phyloP scores from a whole-genome alignment of 306 rosid genomes.

The Cicer pinnatifidum region DNA sequence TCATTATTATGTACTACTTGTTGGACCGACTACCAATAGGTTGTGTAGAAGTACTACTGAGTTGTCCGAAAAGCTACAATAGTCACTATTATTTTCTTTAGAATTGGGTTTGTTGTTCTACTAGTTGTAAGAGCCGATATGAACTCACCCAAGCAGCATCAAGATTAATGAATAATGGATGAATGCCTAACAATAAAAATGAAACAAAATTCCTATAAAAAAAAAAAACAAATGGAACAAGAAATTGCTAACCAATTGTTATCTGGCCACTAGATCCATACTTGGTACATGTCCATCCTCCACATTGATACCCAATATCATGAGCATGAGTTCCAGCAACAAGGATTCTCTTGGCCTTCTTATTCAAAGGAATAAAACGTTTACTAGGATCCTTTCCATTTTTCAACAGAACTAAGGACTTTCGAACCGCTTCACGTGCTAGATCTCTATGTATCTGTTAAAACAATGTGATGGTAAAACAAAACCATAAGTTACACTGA shows the following conservation, averaged over 20 bases:
- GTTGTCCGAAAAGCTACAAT: no score
- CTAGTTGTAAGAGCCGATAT: neutral
- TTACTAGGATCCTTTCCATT: constrained; percentile 66
- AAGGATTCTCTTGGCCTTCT: constrained; percentile 63
- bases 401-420: constrained; percentile 85
- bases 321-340: constrained; percentile 84
- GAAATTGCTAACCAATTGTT: constrained; percentile 54
- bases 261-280: constrained; percentile 67
- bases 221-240: neutral
- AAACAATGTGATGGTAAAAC: constrained; percentile 16
- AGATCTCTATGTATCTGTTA: constrained; percentile 73
- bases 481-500: neutral
- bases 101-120: no score
- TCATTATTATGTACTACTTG: no score
- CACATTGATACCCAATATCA: constrained; percentile 84
- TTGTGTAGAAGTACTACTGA: no score
- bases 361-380: constrained; percentile 70
- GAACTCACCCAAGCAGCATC: neutral
- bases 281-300: constrained; percentile 74
- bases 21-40: no score
- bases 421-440: constrained; percentile 77
- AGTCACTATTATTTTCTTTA: no score
- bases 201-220: neutral
- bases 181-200: neutral
- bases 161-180: neutral